These are phyloP conservation scores for Paramarasmius palmivorus DNA, from an alignment of 1,284 basidiomycete genomes.

Conservation along the genomic window DNA sequence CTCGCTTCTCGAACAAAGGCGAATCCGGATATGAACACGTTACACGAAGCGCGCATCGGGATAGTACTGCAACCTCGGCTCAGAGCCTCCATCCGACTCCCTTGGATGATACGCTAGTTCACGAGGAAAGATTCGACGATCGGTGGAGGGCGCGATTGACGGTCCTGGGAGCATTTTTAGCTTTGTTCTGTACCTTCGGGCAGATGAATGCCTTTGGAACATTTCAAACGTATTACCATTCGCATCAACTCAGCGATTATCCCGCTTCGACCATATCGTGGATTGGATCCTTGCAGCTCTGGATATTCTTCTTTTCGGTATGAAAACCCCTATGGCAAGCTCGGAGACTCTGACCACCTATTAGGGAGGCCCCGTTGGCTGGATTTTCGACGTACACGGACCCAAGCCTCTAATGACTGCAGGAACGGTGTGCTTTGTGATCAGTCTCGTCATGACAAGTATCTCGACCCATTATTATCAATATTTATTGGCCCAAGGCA, in stretches of 20 bases:
- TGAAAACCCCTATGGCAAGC: slow-evolving; percentile 15
- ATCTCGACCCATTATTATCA: slow-evolving; percentile 57
- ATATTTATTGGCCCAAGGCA: slow-evolving; percentile 58
- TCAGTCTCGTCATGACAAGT: slow-evolving; percentile 54
- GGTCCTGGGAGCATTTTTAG: slow-evolving; percentile 46
- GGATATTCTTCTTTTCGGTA: slow-evolving; percentile 53
- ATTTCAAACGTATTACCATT: slow-evolving; percentile 48
- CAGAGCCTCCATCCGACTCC: neutral
- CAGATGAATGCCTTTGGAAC: slow-evolving; percentile 54
- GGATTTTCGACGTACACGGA: slow-evolving; percentile 50
- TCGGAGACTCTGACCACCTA: neutral
- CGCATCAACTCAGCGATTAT: slow-evolving; percentile 39
- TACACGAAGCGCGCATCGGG: neutral
- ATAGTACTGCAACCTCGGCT: slow-evolving; percentile 7
- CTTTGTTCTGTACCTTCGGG: slow-evolving; percentile 51
- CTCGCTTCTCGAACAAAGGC: neutral
- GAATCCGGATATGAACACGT: neutral
- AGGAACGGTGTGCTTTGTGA: slow-evolving; percentile 41
- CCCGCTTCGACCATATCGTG: slow-evolving; percentile 47
- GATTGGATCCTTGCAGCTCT: slow-evolving; percentile 54
- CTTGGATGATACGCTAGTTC: neutral
- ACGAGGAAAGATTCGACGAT: neutral
- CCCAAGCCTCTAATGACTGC: slow-evolving; percentile 45
- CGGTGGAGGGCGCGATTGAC: slow-evolving; percentile 23
- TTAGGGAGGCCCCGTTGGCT: slow-evolving; percentile 52